phyloP scores from a whole-genome alignment of 306 rosid genomes.

The Castanea sativa region DNA sequence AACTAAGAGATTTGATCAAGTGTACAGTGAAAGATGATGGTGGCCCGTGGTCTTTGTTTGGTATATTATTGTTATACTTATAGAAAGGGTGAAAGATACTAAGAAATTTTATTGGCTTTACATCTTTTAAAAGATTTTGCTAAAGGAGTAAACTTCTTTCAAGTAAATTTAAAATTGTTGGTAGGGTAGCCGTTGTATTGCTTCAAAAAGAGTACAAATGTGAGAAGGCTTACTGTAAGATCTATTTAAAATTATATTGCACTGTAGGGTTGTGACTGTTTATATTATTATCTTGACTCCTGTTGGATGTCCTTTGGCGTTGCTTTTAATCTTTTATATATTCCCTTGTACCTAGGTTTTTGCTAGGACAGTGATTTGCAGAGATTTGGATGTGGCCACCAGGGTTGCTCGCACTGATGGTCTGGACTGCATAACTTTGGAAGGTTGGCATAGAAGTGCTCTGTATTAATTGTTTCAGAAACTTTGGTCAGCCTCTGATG shows the following conservation, averaged over 20 bases:
- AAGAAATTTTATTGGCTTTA: neutral
- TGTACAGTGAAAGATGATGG: neutral
- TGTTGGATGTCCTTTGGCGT: conserved; percentile 24
- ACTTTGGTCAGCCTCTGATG: conserved; percentile 13
- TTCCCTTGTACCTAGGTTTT: conserved; percentile 56
- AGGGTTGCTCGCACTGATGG: conserved; percentile 84
- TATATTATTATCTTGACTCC: neutral
- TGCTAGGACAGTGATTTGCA: conserved; percentile 92
- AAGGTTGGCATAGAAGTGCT: conserved; percentile 52
- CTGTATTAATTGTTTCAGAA: conserved; percentile 12
- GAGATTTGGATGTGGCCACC: conserved; percentile 91
- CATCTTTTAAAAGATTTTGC: neutral
- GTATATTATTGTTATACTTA: neutral
- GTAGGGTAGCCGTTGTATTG: neutral
- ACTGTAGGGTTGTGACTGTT: neutral
- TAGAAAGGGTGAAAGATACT: neutral
- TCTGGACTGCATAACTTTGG: conserved; percentile 94
- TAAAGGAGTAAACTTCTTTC: neutral
- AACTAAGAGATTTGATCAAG: neutral
- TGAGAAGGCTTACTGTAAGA: neutral
- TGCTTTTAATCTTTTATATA: conserved; percentile 4
- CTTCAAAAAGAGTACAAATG: neutral
- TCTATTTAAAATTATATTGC: neutral
- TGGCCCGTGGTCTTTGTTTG: neutral
- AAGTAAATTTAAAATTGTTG: neutral